These are phyloP conservation scores for Colletotrichum shisoi DNA, from an alignment of 2,329 filamentous ascomycete species.

Conservation along the genomic window DNA sequence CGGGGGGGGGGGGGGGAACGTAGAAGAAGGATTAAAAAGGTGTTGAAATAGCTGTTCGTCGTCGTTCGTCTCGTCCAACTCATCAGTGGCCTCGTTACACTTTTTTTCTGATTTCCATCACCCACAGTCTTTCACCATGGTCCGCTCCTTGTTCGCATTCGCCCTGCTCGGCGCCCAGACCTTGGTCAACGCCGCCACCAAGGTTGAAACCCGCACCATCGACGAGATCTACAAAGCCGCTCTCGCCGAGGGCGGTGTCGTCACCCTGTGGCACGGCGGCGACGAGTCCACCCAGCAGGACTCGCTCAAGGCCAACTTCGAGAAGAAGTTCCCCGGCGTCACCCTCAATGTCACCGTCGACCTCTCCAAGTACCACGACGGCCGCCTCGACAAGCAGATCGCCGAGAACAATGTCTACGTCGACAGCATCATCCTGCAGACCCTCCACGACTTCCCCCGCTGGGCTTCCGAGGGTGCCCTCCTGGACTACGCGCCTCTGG, in stretches of 20 bases:
- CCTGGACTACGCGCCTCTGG: slow-evolving; percentile 58
- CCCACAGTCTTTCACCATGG: slow-evolving; percentile 17
- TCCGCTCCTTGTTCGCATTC: slow-evolving; percentile 22
- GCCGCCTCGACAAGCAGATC: slow-evolving; percentile 56
- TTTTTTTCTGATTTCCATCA: neutral
- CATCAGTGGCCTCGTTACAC: neutral
- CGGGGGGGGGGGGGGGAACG: too few species aligned
- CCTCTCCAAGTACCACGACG: slow-evolving; percentile 64
- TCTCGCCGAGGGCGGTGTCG: slow-evolving; percentile 54
- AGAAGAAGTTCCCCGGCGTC: slow-evolving; percentile 58
- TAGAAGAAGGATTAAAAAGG: neutral
- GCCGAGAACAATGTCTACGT: slow-evolving; percentile 50
- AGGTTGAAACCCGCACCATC: slow-evolving; percentile 55
- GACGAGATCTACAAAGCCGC: slow-evolving; percentile 61
- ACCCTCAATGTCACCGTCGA: slow-evolving; percentile 63
- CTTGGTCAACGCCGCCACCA: slow-evolving; percentile 35
- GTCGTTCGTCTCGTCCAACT: too few species aligned
- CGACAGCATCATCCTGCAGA: slow-evolving; percentile 60
- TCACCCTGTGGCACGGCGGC: slow-evolving; percentile 60
- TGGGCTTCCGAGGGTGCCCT: slow-evolving; percentile 59
- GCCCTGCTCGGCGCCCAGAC: slow-evolving; percentile 27
- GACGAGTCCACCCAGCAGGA: slow-evolving; percentile 54
- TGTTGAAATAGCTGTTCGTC: too few species aligned
- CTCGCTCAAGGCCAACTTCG: slow-evolving; percentile 54
- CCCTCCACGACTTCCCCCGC: slow-evolving; percentile 59